A percentile compares a stretch with the other conserved stretches of the same genome.
These are phyloP conservation scores for Cyberlindnera euphorbiiphila DNA, from an alignment of 805 yeast species.

Conservation along the genomic window DNA sequence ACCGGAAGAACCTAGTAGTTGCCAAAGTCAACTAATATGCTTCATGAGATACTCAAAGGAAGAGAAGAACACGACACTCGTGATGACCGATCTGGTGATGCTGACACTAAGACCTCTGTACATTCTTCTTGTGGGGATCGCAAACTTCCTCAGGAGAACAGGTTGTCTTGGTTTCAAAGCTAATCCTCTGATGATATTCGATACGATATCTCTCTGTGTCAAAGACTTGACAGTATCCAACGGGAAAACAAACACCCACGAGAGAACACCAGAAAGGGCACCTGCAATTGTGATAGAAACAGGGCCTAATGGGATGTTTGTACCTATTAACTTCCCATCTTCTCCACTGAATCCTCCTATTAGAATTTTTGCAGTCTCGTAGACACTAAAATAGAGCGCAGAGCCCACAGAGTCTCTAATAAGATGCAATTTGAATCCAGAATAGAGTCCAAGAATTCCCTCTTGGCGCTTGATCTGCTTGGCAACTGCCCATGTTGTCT, in stretches of 20 bases:
- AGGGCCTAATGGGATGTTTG: conserved; percentile 33
- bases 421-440: conserved; percentile 68
- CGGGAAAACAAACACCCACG: conserved; percentile 77
- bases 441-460: conserved; percentile 63
- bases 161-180: conserved; percentile 40
- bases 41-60: conserved; percentile 66
- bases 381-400: conserved; percentile 69
- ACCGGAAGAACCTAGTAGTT: no score
- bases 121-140: conserved; percentile 45
- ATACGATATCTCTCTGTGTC: conserved; percentile 68
- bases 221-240: conserved; percentile 76
- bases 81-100: conserved; percentile 62
- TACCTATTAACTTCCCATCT: conserved; percentile 32
- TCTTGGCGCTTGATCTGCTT: conserved; percentile 52
- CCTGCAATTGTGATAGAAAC: conserved; percentile 62
- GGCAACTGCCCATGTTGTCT: conserved; percentile 41
- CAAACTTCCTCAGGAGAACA: conserved; percentile 30
- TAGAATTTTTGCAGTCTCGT: conserved; percentile 64
- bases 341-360: conserved; percentile 29
- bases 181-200: conserved; percentile 56
- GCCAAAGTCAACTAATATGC: conserved; percentile 37
- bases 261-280: conserved; percentile 70
- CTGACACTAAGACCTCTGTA: conserved; percentile 80
- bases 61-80: conserved; percentile 73
- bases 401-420: conserved; percentile 67